Evolutionary conservation across 202 grass and related monocot genomes (phyloP), one percentile per base, ranked within the genome.

Genomic region (Musa balbisiana): DNA sequence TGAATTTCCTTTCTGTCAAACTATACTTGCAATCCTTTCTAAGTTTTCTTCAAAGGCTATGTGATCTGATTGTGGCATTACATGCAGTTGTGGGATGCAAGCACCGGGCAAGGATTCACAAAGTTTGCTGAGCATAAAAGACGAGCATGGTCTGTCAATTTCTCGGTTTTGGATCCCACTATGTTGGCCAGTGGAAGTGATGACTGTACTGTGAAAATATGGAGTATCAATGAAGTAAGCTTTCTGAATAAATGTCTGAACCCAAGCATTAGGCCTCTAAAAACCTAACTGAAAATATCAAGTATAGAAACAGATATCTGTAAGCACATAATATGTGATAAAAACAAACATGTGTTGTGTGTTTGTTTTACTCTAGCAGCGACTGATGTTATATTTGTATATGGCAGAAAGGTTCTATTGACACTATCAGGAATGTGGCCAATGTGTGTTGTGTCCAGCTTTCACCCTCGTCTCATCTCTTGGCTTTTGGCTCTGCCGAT

Each of bases 51-150:
- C 21, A 49, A 33, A 53, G 17, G 21, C 33, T 49, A 11, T 80
- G 53, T 71, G 72, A 67, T 78, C 33, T 67, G 64, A 78, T 54
- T 5, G 11, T 1, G 14, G 21, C 52, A 5, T 62, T 55, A n/a
- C 33, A 80, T 92, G 85, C 91, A 99, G 95, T 84, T 99, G 69
- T 99, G 95, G 95, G 95, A 99, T 88, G 95, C 91, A 81, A 95
- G 83, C 82, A 87, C 82, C 51, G 95, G 95, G 69, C 91, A 95
- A 84, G 95, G 95, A 82, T 83, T 99, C 53, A 88, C 66, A 3
- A 87, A 74, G 74, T 95, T 95, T 59, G 88, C 82, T 79, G 95
- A 92, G 73, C 95, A 99, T 64, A 67, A 70, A 63, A 99, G 90
- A 83, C 89, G 95, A 81, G 87, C 95, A 68, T 99, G 95, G 95